Base-by-base conservation (phyloP, 257 asterid genomes). In the Gynochthodes officinalis region DNA sequence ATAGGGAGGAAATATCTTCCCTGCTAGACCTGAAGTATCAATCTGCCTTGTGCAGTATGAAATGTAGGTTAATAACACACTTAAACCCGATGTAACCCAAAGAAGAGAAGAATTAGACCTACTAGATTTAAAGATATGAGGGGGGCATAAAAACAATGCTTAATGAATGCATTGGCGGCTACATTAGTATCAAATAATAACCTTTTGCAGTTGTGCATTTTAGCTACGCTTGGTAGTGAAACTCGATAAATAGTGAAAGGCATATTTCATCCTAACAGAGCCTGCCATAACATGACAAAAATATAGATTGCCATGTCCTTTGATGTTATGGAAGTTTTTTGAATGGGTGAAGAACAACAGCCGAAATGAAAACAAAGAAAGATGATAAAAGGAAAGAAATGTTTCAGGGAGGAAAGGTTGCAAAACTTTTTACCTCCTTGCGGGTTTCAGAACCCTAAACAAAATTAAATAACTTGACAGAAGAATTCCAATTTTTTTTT, bases 1-100 rank as follows among this genome's bases (percentile, higher is more conserved):
- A 32, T 58, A 23, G 7, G 46, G 23, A 27, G 67, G 64, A 27
- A 28, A 35, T 39, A 59, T 62, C 46, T 16, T n/a, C 2, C 44
- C 9, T 23, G 64, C 49, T 7, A 54, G 48, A 32, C 58, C 57
- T 54, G 73, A 53, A 55, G 73, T 69, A 62, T 28, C 23, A 12
- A 72, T 46, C 76, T 53, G 77, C 18, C 25, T 25, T 23, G 43
- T 2, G 8, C 49, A 64, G 35, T 33, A 19, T 2, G 16, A 40
- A 1, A 8, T 55, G 27, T 15, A 57, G 35, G 27, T 9, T 37
- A 58, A 28, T 28, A 58, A 23, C 33, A 7, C 40, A 30, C 19
- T 25, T 58, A 19, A 18, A 30, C 40, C 37, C 35, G 44, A 63
- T 63, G 37, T 16, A 4, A 13, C 54, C 6, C 50, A 43, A 43